These are phyloP conservation scores for Cenococcum geophilum DNA, from an alignment of 495 filamentous ascomycete species.

Conservation along the genomic window DNA sequence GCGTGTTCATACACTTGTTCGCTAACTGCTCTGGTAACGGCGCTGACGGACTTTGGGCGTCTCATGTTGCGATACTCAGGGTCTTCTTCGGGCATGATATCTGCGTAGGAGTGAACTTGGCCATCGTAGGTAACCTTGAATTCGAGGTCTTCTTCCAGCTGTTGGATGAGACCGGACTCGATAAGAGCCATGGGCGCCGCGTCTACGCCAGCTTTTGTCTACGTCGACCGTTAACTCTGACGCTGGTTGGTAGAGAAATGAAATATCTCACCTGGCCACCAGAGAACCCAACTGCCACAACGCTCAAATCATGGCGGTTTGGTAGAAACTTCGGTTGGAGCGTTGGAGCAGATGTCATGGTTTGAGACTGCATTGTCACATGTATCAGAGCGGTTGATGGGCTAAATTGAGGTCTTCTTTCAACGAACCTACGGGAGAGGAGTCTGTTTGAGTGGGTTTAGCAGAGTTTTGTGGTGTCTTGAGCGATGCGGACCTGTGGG, in stretches of 20 bases:
- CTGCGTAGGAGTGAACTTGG: slow-evolving; percentile 73
- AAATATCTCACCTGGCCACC: slow-evolving; percentile 72
- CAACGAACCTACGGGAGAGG: no score
- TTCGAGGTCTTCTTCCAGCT: slow-evolving; percentile 76
- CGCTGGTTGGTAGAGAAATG: neutral
- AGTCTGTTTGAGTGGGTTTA: no score
- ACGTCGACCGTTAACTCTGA: slow-evolving; percentile 8
- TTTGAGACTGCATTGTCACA: neutral
- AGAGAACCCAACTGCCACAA: slow-evolving; percentile 94
- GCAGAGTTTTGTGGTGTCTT: no score
- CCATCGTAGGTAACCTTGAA: slow-evolving; percentile 83
- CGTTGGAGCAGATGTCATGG: slow-evolving; percentile 53
- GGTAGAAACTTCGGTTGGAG: slow-evolving; percentile 77
- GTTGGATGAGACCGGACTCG: slow-evolving; percentile 75
- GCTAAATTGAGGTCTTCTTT: no score
- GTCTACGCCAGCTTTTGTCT: slow-evolving; percentile 91
- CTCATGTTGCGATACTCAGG: slow-evolving; percentile 86
- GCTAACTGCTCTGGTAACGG: slow-evolving; percentile 74
- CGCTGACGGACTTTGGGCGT: slow-evolving; percentile 80
- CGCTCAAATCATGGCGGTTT: slow-evolving; percentile 68
- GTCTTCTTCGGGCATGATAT: slow-evolving; percentile 65
- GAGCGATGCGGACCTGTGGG: neutral
- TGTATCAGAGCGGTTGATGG: no score
- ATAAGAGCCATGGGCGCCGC: slow-evolving; percentile 89
- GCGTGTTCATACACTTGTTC: slow-evolving; percentile 85